These are phyloP conservation scores for Glebionis coronaria DNA, from an alignment of 129 eudicot genomes.

Conservation along the genomic window DNA sequence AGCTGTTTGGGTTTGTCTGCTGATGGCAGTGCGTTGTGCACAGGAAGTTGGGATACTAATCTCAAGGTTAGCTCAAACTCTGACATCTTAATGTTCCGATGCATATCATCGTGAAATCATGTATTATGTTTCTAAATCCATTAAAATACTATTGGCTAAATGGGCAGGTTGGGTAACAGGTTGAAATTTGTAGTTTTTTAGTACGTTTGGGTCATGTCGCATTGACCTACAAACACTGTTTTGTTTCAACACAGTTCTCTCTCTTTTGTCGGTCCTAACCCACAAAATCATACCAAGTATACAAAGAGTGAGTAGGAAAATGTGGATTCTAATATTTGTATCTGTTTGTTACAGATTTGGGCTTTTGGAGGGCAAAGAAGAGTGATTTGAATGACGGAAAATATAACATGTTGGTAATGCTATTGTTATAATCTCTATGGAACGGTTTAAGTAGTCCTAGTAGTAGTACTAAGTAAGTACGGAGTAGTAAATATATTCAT, in stretches of 20 bases:
- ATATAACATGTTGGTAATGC: not conserved
- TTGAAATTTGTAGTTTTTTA: not conserved
- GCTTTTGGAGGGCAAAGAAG: constrained; percentile 93
- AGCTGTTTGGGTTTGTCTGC: constrained; percentile 96
- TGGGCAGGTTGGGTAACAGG: not conserved
- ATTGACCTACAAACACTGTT: no score
- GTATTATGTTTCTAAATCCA: not conserved
- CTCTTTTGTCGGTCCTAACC: no score
- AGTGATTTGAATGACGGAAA: constrained; percentile 41
- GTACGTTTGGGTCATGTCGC: no score
- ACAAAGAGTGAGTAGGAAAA: not conserved
- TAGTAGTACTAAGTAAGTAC: not conserved
- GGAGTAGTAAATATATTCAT: constrained; percentile 17
- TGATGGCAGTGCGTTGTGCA: constrained; percentile 97
- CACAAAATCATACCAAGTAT: not conserved
- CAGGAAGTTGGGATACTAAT: constrained; percentile 95
- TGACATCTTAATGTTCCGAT: not conserved
- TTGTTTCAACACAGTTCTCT: not conserved
- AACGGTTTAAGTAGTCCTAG: constrained; percentile 14
- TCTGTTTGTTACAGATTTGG: constrained; percentile 71
- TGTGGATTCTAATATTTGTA: constrained; percentile 1
- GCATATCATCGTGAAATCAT: not conserved
- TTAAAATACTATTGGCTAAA: not conserved
- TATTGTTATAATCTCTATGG: constrained; percentile 18
- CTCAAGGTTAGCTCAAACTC: constrained; percentile 64